Evolutionary conservation across 129 eudicot species (phyloP), one percentile per base, ranked within the genome.

Genomic region (Arctium minus): DNA sequence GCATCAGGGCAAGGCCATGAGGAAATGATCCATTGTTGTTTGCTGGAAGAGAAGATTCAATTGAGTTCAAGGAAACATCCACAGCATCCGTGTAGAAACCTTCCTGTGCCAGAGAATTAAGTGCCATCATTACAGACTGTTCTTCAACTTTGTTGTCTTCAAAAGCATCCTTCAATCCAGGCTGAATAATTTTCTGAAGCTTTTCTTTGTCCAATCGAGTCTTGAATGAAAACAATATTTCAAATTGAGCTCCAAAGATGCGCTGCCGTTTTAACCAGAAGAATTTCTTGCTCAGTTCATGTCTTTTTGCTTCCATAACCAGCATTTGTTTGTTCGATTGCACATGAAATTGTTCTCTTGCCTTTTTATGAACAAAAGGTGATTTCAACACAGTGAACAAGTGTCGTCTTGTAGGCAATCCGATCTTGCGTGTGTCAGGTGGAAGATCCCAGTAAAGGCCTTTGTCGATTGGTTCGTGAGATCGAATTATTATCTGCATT

Each of bases 31-130:
- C 93, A 79, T 88, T 85, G 77, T 90, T 92, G 86, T 87, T 92
- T 79, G 86, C 97, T 82, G 88, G 72, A 73, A 92, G 87, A 86
- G 98, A 86, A 40, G 93, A 87, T 83, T 94, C 94, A 42, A 90
- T 89, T 11, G 97, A 87, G 74, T 90, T 94, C 85, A 94, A 81
- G n/a, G 97, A 92, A 75, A 90, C 91, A 84, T 94, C 98, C 70
- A 94, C 91, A 70, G 93, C 94, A 79, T 91, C 94, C 0, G 92
- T 84, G 83, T 83, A 86, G 85, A 92, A 92, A 69, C 98, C 98
- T 80, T 88, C 90, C 74, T 88, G 88, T 29, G 88, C 89, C 81
- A 94, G 83, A n/a, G 89, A 76, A 76, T 85, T 81, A 10, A 94
- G 85, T 0, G 97, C 89, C 42, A 17, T 50, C 86, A 90, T 78